Evolutionary conservation across 805 yeast genomes (phyloP), one percentile per base, ranked within the genome.

Genomic region (Jamesozyma hellenica): DNA sequence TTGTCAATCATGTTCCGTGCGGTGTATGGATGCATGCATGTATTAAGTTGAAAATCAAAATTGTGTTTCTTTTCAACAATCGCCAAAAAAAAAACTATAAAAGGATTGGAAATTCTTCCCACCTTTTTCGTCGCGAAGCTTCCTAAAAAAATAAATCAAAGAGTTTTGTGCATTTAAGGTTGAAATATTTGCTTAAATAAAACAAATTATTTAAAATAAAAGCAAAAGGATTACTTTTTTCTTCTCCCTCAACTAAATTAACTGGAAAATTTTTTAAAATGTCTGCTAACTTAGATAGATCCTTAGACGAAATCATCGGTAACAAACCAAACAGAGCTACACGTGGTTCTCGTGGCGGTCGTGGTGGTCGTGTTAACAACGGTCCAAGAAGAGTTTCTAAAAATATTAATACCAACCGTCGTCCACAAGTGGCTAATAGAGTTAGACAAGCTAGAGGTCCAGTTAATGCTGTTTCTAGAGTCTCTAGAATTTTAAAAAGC

Each of bases 281-380:
- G 88, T 81, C 94, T 61, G 72, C 81, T 48, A 73, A 82, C 55
- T 75, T 90, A 67, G 96, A 90, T 68, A 82, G 84, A 69, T 85
- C 96, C 36, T 77, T 90, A 58, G 98, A 90, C 70, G 96, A 87
- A 55, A 90, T 90, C 63, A 83, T 90, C 59, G 75, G 94, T 43
- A 69, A 66, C 56, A 65, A 52, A 46, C 56, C 53, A 45, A 52
- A 52, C 42, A 59, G 61, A 48, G 57, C 55, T 42, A 56, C 47
- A 41, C 53, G 50, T 36, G 48, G 46, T 21, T 30, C 39, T 25
- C 51, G 46, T 36, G 63, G 64, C 42, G 66, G 47, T 32, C 42
- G 51, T 40, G 68, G 70, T 39, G 14, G 26, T 17, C 35, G 11
- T 21, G 13, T 28, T 3, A 57, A 51, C 41, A 46, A 55, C 31